These are phyloP conservation scores for Oenanthe sinensis DNA, from an alignment of 129 eudicot species.

Conservation along the genomic window DNA sequence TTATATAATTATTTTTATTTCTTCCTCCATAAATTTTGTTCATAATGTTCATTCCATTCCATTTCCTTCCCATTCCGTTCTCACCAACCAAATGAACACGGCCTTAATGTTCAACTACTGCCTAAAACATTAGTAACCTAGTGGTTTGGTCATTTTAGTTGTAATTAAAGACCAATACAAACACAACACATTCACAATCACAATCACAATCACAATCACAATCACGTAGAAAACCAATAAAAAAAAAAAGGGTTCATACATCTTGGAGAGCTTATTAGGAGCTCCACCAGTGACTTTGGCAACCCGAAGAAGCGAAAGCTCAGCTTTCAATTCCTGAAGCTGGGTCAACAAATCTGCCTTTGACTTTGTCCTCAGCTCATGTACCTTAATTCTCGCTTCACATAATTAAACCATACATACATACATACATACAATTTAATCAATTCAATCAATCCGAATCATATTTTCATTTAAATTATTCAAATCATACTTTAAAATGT, in stretches of 20 bases:
- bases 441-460: background rate
- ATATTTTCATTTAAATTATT: background rate
- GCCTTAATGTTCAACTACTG: too few species aligned
- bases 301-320: constrained; percentile 60
- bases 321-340: constrained; percentile 64
- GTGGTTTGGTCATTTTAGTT: too few species aligned
- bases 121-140: too few species aligned
- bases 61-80: too few species aligned
- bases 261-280: constrained; percentile 72
- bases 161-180: background rate
- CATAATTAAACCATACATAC: background rate
- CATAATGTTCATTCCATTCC: too few species aligned
- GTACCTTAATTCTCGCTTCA: constrained; percentile 67
- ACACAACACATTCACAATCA: background rate
- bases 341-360: constrained; percentile 52
- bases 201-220: too few species aligned
- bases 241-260: constrained; percentile 20
- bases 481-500: background rate
- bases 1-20: background rate
- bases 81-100: too few species aligned
- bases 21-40: too few species aligned
- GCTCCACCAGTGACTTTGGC: constrained; percentile 89
- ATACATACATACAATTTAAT: too few species aligned
- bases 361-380: constrained; percentile 52
- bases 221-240: background rate